Evolutionary conservation across 768 basidiomycete species (phyloP).

Genomic region (Daedaleopsis sinensis): DNA sequence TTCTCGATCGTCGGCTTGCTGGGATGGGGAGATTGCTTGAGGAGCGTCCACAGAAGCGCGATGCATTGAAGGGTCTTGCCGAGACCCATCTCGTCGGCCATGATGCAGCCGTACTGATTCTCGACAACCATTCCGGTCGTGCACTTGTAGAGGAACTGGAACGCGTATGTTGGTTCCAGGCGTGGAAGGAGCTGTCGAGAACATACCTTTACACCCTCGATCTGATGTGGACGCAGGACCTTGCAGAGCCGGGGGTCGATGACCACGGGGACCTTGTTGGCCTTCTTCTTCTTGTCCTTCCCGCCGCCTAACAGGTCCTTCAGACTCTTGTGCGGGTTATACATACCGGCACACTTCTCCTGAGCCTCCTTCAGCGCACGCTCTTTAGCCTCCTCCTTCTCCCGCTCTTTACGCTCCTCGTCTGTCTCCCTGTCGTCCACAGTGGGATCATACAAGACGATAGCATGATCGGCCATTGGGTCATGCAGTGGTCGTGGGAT

Average conservation of each 20-base stretch:
- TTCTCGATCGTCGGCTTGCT: conserved; percentile 92
- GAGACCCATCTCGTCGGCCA: conserved; percentile 99
- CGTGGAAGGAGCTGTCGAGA: neutral
- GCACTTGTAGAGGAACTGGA: conserved; percentile 92
- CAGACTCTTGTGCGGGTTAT: conserved; percentile 92
- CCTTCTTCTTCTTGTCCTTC: conserved; percentile 63
- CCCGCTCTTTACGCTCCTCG: conserved; percentile 75
- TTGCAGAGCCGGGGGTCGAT: conserved; percentile 89
- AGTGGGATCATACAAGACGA: conserved; percentile 96
- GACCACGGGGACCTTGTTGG: conserved; percentile 90
- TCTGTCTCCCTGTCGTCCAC: conserved; percentile 91
- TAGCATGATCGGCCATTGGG: conserved; percentile 97
- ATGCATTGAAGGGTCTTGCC: conserved; percentile 98
- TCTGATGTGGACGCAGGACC: conserved; percentile 94
- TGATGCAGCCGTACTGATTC: conserved; percentile 93
- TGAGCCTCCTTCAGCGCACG: conserved; percentile 63
- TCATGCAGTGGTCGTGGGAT: conserved; percentile 94
- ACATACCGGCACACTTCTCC: conserved; percentile 74
- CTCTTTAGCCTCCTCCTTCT: conserved; percentile 72
- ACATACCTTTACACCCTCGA: conserved; percentile 94
- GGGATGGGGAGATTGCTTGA: conserved; percentile 92
- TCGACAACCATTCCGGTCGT: conserved; percentile 92
- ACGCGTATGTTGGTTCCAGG: conserved; percentile 4
- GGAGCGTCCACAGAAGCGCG: conserved; percentile 89
- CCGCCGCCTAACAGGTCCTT: conserved; percentile 75